phyloP scores from a whole-genome alignment of 106 monocot species.

The Alisma plantagoaquatica region DNA sequence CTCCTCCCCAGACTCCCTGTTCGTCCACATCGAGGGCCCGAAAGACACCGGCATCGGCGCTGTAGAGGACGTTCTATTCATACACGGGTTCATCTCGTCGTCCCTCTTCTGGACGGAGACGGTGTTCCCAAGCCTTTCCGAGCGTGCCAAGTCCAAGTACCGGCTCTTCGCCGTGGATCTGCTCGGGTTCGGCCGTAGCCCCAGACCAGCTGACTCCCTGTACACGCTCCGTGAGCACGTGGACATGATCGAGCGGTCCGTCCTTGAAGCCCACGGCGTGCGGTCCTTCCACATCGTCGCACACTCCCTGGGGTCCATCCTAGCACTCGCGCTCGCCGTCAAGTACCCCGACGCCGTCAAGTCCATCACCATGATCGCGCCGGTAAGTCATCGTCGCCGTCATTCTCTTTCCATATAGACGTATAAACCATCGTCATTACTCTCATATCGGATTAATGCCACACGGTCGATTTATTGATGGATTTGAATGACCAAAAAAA shows the following conservation, averaged over 20 bases:
- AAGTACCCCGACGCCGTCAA: conserved; percentile 55
- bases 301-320: conserved; percentile 73
- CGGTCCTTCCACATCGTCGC: conserved; percentile 67
- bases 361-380: conserved; percentile 70
- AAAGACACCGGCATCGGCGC: conserved; percentile 20
- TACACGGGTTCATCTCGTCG: conserved; percentile 91
- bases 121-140: conserved; percentile 55
- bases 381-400: too few species aligned
- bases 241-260: conserved; percentile 81
- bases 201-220: conserved; percentile 76
- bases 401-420: too few species aligned
- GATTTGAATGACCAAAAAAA: too few species aligned
- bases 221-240: conserved; percentile 84
- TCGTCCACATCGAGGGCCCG: conserved; percentile 43
- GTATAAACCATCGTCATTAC: too few species aligned
- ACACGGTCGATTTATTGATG: too few species aligned
- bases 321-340: conserved; percentile 74
- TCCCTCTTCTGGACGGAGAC: conserved; percentile 94
- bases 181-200: conserved; percentile 85
- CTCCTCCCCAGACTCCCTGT: conserved; percentile 26
- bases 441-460: too few species aligned
- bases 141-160: conserved; percentile 32
- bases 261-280: conserved; percentile 35
- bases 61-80: conserved; percentile 62
- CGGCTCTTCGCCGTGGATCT: conserved; percentile 68